Evolutionary conservation across 176 grass and related monocot genomes (phyloP).

Genomic region (Lolium perenne): DNA sequence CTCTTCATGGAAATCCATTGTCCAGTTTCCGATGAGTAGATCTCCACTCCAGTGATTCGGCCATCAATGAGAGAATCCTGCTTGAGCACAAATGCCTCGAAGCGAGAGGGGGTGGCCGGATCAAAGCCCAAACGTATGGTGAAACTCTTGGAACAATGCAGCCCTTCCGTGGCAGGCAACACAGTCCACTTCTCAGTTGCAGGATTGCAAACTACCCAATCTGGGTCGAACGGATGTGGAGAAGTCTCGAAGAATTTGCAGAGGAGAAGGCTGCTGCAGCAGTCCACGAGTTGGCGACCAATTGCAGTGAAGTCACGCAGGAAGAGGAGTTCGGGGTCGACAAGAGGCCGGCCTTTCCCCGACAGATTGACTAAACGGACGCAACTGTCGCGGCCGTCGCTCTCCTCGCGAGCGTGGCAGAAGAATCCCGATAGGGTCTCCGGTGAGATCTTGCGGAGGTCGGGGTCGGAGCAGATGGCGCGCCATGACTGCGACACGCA

Average conservation of each 20-base stretch:
- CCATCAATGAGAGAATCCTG: background rate
- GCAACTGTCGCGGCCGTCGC: background rate
- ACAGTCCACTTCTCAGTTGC: background rate
- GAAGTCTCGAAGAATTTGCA: background rate
- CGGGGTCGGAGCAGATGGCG: background rate
- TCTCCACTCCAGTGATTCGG: background rate
- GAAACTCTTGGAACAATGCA: background rate
- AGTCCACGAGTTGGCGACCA: background rate
- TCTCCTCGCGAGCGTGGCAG: background rate
- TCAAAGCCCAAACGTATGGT: background rate
- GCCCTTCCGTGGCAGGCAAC: background rate
- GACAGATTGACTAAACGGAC: background rate
- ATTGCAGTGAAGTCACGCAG: background rate
- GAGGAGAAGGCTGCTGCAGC: slow-evolving; percentile 7
- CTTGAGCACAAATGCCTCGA: background rate
- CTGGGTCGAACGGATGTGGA: background rate
- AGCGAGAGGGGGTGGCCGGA: background rate
- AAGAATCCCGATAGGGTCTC: background rate
- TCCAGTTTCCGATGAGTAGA: background rate
- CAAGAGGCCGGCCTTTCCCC: background rate
- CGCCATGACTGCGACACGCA: background rate
- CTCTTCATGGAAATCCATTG: background rate
- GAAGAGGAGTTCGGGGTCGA: background rate
- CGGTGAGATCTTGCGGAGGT: background rate
- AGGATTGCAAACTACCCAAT: background rate